Base-by-base conservation (phyloP, 768 basidiomycete species). In the Tricholoma sp. region DNA sequence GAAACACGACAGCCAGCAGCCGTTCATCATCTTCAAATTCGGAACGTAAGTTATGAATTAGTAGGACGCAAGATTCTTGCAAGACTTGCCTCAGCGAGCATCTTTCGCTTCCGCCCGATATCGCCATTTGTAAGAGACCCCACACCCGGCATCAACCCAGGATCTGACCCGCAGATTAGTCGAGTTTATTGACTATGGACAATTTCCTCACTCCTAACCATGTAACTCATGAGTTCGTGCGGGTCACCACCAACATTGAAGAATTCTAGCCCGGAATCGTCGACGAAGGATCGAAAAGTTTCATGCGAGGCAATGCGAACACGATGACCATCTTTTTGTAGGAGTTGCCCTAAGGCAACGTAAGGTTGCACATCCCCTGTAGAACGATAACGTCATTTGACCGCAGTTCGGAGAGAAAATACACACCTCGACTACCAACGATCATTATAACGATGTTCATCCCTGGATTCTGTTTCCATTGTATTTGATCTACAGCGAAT, bases 311-410 rank as follows among this genome's bases (percentile, higher is more conserved):
- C 85, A 29, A 87, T 79, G 14, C 84, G 74, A 29, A 87, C 76
- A 5, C 83, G 75, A 69, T 87, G 84, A 0, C 79, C 80, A 54
- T 83, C 75, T 11, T 75, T 71, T 9, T 69, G 56, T 1, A 87
- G 70, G 10, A 69, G 66, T 50, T 80, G 70, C 1, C 82, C 84
- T 0, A 87, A 71, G 5, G 84, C 83, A 24, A 86, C 70, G 59
- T 82, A 87, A 5, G 85, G 85, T 60, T 87, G 85, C 2, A 87
- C 83, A 64, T 87, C 84, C 29, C 84, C 84, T 84, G 57, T 22
- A 43, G 29, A 50, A 4, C 1, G 5, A 46, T 27, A 4, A 52
- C 14, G 8, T 35, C 18, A 37, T 16, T 12, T 43, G 39, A 50
- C 3, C 18, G 3, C 8, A 18, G 16, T 29, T 52, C 18, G 21